Conservation (phyloP, 441 rosid species). For the Breynia disticha region DNA sequence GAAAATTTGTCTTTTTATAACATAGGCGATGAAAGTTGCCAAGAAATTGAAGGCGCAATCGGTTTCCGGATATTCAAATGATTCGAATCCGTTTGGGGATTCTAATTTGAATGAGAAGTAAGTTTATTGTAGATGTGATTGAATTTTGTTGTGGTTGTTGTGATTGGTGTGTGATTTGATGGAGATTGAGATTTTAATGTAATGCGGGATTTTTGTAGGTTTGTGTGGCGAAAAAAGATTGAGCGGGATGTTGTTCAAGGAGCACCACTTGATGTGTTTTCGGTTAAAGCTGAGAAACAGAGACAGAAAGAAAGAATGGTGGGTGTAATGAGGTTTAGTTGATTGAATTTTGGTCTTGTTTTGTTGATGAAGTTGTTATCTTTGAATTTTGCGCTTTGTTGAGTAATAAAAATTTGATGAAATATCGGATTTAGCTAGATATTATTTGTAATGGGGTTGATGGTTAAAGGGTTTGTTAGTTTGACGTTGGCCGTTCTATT, state of each 20-base stretch:
- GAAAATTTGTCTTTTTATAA: not conserved
- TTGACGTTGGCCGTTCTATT: not conserved
- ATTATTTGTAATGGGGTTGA: no score
- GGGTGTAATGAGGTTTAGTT: conserved; percentile 9
- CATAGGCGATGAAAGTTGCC: conserved; percentile 59
- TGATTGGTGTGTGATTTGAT: conserved; percentile 4
- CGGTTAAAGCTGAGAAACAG: conserved; percentile 83
- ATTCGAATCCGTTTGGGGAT: conserved; percentile 97
- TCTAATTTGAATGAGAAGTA: conserved; percentile 82
- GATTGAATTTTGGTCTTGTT: not conserved
- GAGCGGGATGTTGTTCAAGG: conserved; percentile 73
- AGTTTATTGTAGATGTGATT: conserved; percentile 6
- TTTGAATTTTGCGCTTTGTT: no score
- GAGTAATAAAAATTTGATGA: no score
- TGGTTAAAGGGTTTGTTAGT: no score
- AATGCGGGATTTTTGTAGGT: conserved; percentile 40
- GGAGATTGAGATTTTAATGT: not conserved
- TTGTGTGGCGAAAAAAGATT: conserved; percentile 91
- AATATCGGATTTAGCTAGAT: no score
- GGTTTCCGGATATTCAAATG: conserved; percentile 79
- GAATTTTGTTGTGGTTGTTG: not conserved
- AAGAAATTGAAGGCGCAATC: conserved; percentile 71
- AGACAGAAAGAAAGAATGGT: conserved; percentile 79
- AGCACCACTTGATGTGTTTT: conserved; percentile 51
- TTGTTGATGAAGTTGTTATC: not conserved